Evolutionary conservation across 768 basidiomycete genomes (phyloP).

Genomic region (Suillus spraguei): DNA sequence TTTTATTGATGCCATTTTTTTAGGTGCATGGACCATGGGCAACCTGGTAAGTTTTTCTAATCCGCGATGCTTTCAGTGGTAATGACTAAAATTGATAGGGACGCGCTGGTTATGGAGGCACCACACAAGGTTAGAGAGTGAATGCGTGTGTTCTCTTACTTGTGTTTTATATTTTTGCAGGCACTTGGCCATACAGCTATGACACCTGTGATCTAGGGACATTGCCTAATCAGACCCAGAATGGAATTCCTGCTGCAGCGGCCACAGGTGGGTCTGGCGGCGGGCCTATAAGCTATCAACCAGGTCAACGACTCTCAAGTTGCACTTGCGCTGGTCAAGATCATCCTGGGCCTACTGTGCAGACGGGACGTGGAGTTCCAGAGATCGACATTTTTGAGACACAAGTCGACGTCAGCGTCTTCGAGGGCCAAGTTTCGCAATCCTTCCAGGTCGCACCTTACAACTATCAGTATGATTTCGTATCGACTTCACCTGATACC

Average conservation of each 20-base stretch:
- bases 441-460: constrained; percentile 82
- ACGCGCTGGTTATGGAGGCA: constrained; percentile 87
- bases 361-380: constrained; percentile 73
- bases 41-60: constrained; percentile 46
- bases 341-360: constrained; percentile 82
- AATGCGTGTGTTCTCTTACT: constrained; percentile 7
- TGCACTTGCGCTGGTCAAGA: constrained; percentile 87
- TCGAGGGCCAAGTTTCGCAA: constrained; percentile 74
- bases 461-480: constrained; percentile 66
- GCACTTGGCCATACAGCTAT: constrained; percentile 82
- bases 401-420: constrained; percentile 55
- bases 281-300: constrained; percentile 68
- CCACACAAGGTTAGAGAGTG: constrained; percentile 63
- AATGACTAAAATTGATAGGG: constrained; percentile 48
- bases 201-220: constrained; percentile 87
- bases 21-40: constrained; percentile 77
- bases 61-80: neutral
- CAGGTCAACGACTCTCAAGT: constrained; percentile 84
- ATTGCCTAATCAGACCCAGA: constrained; percentile 75
- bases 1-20: constrained; percentile 10
- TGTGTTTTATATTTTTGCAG: constrained; percentile 20
- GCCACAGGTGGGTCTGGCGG: constrained; percentile 54
- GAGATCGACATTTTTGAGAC: constrained; percentile 95
- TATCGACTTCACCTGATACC: constrained; percentile 52
- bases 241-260: constrained; percentile 60